Evolutionary conservation across 768 basidiomycete genomes (phyloP), one percentile per base, ranked within the genome.

Genomic region (Cystofilobasidium capitatum): DNA sequence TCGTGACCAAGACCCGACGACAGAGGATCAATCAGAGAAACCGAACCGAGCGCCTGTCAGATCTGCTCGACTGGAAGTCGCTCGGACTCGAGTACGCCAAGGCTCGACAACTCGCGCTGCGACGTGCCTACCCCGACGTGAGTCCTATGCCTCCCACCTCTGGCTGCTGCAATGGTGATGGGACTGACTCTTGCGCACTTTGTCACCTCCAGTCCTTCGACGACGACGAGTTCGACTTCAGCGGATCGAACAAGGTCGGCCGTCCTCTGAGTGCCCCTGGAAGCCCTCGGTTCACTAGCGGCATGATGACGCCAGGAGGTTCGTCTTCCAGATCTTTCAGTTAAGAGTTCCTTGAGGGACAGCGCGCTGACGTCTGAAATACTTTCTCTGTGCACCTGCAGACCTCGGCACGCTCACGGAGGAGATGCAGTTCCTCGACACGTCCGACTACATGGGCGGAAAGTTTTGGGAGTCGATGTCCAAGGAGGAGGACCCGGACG

Each of bases 1-100:
- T 77, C 70, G 64, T 72, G 24, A 72, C 70, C 69, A 78, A 78
- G 81, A 87, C 91, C 5, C 83, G 96, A n/a, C 83, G 96, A 51
- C 96, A 98, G 77, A 84, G 96, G 58, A 98, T 98, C 78, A 98
- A 99, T 79, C 96, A 98, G 79, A 88, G 96, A 37, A 99, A 98
- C 80, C 85, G 96, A 49, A 94, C 97, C 63, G 96, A 99, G 76
- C 85, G 96, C 33, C 81, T 99, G 22, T 87, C 85, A 59, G 94
- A 94, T 20, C 78, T 99, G 65, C 81, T 99, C 69, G 96, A 99
- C 77, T 98, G 96, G 96, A 99, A 99, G 81, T 91, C 91, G 74
- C 80, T 99, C 36, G 96, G 96, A 2, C 83, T 98, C 70, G 96
- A 99, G 78, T 99, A 99, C 78, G 86, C 87, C 77, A 99, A 97